Evolutionary conservation across 2,329 filamentous ascomycete species (phyloP), one percentile per base, ranked within the genome.

Genomic region (Ambrosiella cleistominuta): DNA sequence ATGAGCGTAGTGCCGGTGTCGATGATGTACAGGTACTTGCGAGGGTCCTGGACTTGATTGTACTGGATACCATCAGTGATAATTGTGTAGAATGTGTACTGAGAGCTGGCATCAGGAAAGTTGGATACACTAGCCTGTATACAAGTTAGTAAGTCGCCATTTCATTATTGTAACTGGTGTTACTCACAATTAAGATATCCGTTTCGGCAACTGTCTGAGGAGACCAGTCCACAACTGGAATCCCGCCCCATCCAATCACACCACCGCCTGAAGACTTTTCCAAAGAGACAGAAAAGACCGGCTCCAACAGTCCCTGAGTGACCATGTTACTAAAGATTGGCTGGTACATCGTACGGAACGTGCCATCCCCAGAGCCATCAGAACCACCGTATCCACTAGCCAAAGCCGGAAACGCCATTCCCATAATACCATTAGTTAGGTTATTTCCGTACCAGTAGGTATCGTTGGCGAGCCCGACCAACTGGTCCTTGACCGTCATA

Each of bases 361-460:
- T 57, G 11, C 54, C 49, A 3, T 54, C 17, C 12, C 58, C 55
- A 6, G n/a, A 17, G 3, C 39, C 36, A 37, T 57, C 54, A 45
- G 54, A 60, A 17, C 58, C 58, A 11, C 40, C 51, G 61, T 72
- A 78, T 11, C 71, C 73, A 55, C 71, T 76, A 0, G 75, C 77
- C 37, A 79, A 65, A 45, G 73, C 69, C 1, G 74, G 72, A 57
- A 76, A 78, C 0, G 74, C 75, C 59, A 79, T 69, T 0, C 75
- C 76, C 17, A 78, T 65, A 50, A 78, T 67, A 5, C 75, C 76
- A 57, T 73, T 74, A 27, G 75, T 78, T 49, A 72, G 63, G 64
- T 77, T 77, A 66, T 77, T 72, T 51, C 75, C 76, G 58, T 68
- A 68, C 75, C 76, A 78, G 64, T 70, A 71, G 1, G 75, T 76